Evolutionary conservation across 257 asterid genomes (phyloP), one percentile per base, ranked within the genome.

Genomic region (Petrea volubilis): DNA sequence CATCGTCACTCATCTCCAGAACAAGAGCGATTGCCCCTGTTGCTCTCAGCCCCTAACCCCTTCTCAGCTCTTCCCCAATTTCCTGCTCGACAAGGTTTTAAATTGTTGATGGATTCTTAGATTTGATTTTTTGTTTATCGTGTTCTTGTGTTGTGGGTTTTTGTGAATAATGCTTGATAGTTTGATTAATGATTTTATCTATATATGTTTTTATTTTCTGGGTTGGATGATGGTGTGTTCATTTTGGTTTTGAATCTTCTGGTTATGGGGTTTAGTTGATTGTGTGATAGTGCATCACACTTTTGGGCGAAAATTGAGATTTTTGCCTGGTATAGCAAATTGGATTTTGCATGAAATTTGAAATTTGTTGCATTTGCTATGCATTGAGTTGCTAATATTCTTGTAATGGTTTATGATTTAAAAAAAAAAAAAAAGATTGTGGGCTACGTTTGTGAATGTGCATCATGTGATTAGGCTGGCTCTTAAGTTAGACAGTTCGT

Each of bases 1-100:
- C 78, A 90, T 90, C 50, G 76, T 88, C 38, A 90, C 96, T 81
- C 96, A 90, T 69, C 95, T 90, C 17, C 88, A 85, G 12, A 84
- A 88, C 82, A 90, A 88, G 87, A 88, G 86, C 79, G 90, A 88
- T 44, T 90, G 96, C 67, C 96, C 96, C 17, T 88, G 96, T 56
- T 90, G 96, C 70, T 68, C 89, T 33, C 82, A 81, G 23, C 86
- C 53, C 57, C 91, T 90, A 68, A 88, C 96, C 52, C 71, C 93
- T 28, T 77, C 75, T 41, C 91, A 87, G 70, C 95, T 90, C 77
- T 90, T 70, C 86, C 96, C 96, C 31, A 90, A 88, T 83, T 90
- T 90, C 73, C 91, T 88, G 34, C 91, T 90, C 51, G 87, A 90
- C 67, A 90, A 90, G 96, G 96, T 90, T 66, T 20, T n/a, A 40